A percentile compares a stretch with the other conserved stretches of the same genome.
These are phyloP conservation scores for peach (Prunus persica) DNA, from an alignment of 306 rosid genomes.

Conservation along the genomic window Prunus_persica_NCBIv2 NC_034009.1:6675501-6676000, in stretches of 20 bases:
- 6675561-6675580: neutral
- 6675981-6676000: neutral
- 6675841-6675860: neutral
- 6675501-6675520: conserved; percentile 15
- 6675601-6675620: neutral
- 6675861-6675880: neutral
- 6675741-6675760: neutral
- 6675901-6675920: neutral
- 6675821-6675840: neutral
- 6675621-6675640: neutral
- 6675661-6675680: neutral
- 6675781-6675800: neutral
- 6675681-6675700: neutral
- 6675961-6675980: conserved; percentile 7
- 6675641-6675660: neutral
- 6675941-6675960: neutral
- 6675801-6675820: neutral
- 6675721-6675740: neutral
- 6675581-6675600: neutral
- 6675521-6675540: neutral
- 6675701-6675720: neutral
- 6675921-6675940: neutral
- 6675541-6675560: neutral
- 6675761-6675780: neutral
- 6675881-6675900: neutral